Evolutionary conservation across 139 green algal species (phyloP), one percentile per base, ranked within the genome.

Genomic region (Coelastrella sp.): DNA sequence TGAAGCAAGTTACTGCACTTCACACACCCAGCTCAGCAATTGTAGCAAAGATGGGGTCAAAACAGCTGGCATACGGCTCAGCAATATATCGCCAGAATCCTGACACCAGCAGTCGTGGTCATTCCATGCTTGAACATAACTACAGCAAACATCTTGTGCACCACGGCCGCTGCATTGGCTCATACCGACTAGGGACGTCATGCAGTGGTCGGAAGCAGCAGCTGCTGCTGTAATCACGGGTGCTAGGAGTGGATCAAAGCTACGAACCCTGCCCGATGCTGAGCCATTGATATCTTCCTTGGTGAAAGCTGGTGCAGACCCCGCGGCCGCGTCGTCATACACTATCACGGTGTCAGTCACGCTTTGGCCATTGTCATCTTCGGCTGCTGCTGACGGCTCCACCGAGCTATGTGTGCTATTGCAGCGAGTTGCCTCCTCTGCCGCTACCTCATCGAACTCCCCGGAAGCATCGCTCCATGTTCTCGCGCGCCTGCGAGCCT

Each of bases 11-110:
- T 76, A 76, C 14, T n/a, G n/a, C 22, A 58, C 74, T 80, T 80
- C 79, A 86, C 80, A 86, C 20, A 86, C 80, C 59, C 59, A 74
- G n/a, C 80, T 71, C n/a, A 86, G 10, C 7, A 86, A 4, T n/a
- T 86, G 80, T 20, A 86, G n/a, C 80, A 86, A 6, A 8, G 80
- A 14, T 19, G 80, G 80, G 3, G 80, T 86, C 4, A 86, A 57
- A 0, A 85, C n/a, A 32, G 80, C 59, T 10, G 80, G 80, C 80
- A 86, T 86, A 65, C 59, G 73, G 59, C 65, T 73, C 4, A 75
- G n/a, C 7, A 86, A 23, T 4, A 74, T 16, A n/a, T 59, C 7
- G 3, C 80, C 80, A 10, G 59, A 58, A 3, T 73, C 59, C 3
- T 10, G 6, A 11, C 22, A 59, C 80, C 80, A 86, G 10, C 80